Percentiles rank a stretch among this genome's conserved stretches.
These are phyloP conservation scores for Phascolomyces articulosus DNA, from an alignment of 371 early-diverging fungal genomes.

Conservation along the genomic window DNA sequence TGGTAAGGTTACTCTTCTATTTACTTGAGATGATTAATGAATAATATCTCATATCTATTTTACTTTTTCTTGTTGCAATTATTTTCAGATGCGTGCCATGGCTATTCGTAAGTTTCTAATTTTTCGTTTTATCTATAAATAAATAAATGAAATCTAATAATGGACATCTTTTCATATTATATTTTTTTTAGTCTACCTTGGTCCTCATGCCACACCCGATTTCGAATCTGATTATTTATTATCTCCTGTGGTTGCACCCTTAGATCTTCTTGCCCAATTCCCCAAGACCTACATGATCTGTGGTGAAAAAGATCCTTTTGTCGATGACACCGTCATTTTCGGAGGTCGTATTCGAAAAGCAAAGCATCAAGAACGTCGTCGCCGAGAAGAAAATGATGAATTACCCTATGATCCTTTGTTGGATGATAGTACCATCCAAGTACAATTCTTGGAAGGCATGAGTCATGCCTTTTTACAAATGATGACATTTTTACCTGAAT, in stretches of 20 bases:
- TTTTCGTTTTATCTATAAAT: too few relatives aligned
- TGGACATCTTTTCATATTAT: background rate
- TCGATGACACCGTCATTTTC: constrained; percentile 94
- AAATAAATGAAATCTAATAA: too few relatives aligned
- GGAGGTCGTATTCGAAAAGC: constrained; percentile 88
- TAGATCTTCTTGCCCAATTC: constrained; percentile 84
- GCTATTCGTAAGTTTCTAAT: constrained; percentile 79
- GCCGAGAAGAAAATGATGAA: constrained; percentile 20
- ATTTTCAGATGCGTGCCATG: constrained; percentile 81
- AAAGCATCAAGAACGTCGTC: constrained; percentile 41
- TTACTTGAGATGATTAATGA: background rate
- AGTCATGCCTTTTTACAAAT: constrained; percentile 94
- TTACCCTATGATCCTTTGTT: constrained; percentile 16
- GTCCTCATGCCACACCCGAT: constrained; percentile 79
- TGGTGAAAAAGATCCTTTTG: constrained; percentile 96
- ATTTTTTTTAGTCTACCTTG: constrained; percentile 72
- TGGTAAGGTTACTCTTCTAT: constrained; percentile 44
- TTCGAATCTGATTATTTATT: constrained; percentile 83
- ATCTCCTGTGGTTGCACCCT: constrained; percentile 89
- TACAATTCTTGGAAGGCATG: constrained; percentile 85
- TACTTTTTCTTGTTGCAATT: background rate
- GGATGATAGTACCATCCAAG: constrained; percentile 39
- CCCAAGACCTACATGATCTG: constrained; percentile 90
- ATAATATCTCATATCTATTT: background rate
- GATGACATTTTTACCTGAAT: constrained; percentile 86